Base-by-base conservation (phyloP, 331 rosid genomes). In the Phaseolus coccineus region DNA sequence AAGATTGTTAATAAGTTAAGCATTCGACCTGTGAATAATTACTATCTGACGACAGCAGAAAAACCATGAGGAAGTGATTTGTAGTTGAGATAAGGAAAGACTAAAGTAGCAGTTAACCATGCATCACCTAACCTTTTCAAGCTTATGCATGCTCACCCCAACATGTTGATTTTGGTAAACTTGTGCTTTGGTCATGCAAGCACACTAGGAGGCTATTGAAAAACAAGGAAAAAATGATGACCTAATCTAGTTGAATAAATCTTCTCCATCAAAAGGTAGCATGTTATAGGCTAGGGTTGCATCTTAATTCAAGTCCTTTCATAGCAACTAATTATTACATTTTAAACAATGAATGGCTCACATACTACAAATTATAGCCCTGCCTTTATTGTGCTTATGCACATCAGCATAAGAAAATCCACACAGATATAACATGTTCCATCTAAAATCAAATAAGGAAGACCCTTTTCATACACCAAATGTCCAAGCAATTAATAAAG, bases 241-340 rank as follows among this genome's bases (percentile, higher is more conserved):
- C 57, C 77, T 80, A 84, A 80, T 71, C 40, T 73, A 77, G 74
- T 71, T 64, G 73, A 56, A 47, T 64, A 35, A 55, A 74, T 80
- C 69, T 71, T 70, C 59, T 64, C 47, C 56, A 80, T 55, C 30
- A 74, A 52, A 84, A 55, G 84, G 69, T 52, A 42, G 66, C 56
- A 63, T 19, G 67, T 39, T 80, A 76, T 16, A 62, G 69, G 55
- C 37, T 74, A 42, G 52, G 42, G 14, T 14, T 31, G 52, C 72
- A 73, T 14, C 48, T 66, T 56, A 40, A 16, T 37, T 74, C 57
- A 58, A 58, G 57, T 52, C 66, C 25, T 53, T 53, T 61, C 81
- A n/a, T 51, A 27, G n/a, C 58, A 70, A 58, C 72, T 72, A 55
- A 22, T 56, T 57, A 27, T 59, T 55, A 12, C 73, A 27, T 58